These are phyloP conservation scores for Sicyos edulis DNA, from an alignment of 306 rosid genomes.

Conservation along the genomic window DNA sequence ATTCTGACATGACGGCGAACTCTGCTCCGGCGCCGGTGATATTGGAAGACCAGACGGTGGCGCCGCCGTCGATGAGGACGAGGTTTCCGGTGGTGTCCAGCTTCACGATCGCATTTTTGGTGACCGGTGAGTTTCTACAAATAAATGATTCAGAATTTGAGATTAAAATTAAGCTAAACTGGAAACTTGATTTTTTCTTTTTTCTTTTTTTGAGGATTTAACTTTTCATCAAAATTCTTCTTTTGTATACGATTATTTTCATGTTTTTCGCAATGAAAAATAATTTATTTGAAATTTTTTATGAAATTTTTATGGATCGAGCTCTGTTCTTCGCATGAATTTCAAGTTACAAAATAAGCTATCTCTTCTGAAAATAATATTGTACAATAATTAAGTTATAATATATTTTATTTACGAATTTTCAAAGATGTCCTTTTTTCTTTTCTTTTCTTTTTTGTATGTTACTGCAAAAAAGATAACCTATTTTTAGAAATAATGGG, in stretches of 20 bases:
- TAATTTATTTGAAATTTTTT: neutral
- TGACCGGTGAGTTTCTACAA: slow-evolving; percentile 62
- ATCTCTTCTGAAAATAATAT: too few species aligned
- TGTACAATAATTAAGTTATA: too few species aligned
- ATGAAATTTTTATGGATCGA: neutral
- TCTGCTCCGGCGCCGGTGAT: slow-evolving; percentile 47
- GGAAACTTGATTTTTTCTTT: neutral
- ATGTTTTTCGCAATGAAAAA: neutral
- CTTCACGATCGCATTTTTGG: slow-evolving; percentile 65
- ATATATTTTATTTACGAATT: too few species aligned
- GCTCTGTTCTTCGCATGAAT: slow-evolving; percentile 8
- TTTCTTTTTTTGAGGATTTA: neutral
- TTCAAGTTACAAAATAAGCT: neutral
- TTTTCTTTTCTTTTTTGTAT: too few species aligned
- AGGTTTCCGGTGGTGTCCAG: slow-evolving; percentile 72
- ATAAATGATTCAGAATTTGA: slow-evolving; percentile 42
- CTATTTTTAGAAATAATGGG: too few species aligned
- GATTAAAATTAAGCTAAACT: slow-evolving; percentile 28
- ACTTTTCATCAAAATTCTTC: neutral
- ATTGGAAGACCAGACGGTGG: slow-evolving; percentile 70
- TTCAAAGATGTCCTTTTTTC: too few species aligned
- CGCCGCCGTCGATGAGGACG: slow-evolving; percentile 49
- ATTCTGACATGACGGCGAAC: slow-evolving; percentile 57
- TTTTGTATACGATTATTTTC: neutral
- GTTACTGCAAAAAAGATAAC: too few species aligned